Conservation (phyloP, 306 rosid genomes). For the Styphnolobium japonicum region DNA sequence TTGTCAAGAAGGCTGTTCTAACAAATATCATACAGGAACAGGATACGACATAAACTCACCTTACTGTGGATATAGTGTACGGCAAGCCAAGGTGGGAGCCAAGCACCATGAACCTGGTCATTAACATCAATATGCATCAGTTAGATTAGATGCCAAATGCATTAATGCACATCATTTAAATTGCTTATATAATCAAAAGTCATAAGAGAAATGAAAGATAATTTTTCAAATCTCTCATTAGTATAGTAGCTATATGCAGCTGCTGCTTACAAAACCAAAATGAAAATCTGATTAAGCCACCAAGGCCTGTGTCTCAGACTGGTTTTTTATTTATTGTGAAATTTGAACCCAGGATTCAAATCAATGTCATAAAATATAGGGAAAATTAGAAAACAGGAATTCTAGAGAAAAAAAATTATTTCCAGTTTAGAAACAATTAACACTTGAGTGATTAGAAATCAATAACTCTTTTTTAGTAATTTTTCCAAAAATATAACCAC, state of each 20-base stretch:
- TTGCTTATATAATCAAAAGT: neutral
- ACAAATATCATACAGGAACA: neutral
- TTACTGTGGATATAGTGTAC: slow-evolving; percentile 50
- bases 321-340: neutral
- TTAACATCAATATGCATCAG: slow-evolving; percentile 31
- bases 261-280: slow-evolving; percentile 1
- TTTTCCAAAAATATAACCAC: neutral
- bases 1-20: slow-evolving; percentile 10
- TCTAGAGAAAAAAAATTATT: too few relatives aligned
- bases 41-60: slow-evolving; percentile 44
- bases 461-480: neutral
- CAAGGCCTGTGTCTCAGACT: neutral
- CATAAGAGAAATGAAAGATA: neutral
- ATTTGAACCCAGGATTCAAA: neutral
- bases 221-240: neutral
- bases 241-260: neutral
- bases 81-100: slow-evolving; percentile 97
- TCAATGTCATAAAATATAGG: neutral
- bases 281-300: neutral
- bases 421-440: too few relatives aligned
- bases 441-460: neutral
- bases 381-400: neutral
- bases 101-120: slow-evolving; percentile 76
- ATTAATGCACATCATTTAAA: neutral
- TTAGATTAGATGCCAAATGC: neutral